A percentile compares a stretch with the other conserved stretches of the same genome.
Conservation (phyloP, 768 basidiomycete species). For the Pulveroboletus sp. region DNA sequence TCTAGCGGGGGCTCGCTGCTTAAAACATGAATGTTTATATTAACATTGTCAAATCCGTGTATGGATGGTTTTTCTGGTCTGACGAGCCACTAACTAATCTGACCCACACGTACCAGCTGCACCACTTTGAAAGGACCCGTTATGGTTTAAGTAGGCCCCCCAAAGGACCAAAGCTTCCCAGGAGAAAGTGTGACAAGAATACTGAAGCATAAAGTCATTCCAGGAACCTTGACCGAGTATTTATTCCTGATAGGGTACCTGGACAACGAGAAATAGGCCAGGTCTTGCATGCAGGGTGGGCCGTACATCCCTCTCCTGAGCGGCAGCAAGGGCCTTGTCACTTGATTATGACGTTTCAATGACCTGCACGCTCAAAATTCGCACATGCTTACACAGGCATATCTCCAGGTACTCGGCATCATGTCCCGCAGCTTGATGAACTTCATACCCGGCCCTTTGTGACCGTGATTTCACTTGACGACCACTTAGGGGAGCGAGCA, state of each 20-base stretch:
- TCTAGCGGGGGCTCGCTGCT: not conserved
- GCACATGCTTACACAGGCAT: not conserved
- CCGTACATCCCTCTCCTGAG: not conserved
- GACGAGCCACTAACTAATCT: not conserved
- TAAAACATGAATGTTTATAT: conserved; percentile 1
- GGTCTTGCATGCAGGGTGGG: not conserved
- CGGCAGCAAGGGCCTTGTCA: not conserved
- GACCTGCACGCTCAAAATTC: not conserved
- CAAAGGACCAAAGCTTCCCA: not conserved
- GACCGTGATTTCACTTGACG: conserved; percentile 3
- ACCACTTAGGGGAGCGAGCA: not conserved
- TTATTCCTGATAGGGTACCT: no score
- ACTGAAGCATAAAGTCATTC: not conserved
- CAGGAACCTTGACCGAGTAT: no score
- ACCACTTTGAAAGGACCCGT: not conserved
- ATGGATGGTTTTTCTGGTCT: no score
- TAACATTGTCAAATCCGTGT: not conserved
- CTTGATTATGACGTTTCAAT: conserved; percentile 10
- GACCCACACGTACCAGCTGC: conserved; percentile 1
- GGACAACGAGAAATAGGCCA: not conserved
- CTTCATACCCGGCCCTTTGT: not conserved
- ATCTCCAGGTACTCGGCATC: conserved; percentile 6
- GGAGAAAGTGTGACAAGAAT: not conserved
- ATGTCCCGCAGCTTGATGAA: conserved; percentile 1
- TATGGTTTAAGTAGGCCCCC: conserved; percentile 3